Evolutionary conservation across 2,329 filamentous ascomycete genomes (phyloP), one percentile per base, ranked within the genome.

Genomic region (Aspergillus transmontanensis): DNA sequence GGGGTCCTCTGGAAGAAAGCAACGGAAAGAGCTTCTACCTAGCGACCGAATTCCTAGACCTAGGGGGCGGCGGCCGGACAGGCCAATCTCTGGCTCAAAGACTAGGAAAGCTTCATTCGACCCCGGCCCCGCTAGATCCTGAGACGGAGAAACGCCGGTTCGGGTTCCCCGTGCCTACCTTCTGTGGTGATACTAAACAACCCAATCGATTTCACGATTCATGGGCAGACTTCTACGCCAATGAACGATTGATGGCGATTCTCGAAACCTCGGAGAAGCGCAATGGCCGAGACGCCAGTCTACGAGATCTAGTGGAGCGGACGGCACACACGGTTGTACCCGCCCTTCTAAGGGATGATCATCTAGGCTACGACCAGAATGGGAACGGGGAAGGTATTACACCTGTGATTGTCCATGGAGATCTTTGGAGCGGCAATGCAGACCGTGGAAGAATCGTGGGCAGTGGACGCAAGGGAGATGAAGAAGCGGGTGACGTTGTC

Each of bases 381-480:
- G 79, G 80, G 0, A 67, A 73, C 1, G 84, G 85, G 4, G 80
- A 86, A 55, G 85, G 84, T 0, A 83, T 95, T 30, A 81, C 76
- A n/a, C 93, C 94, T 0, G 93, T 95, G 0, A 86, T 96, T 6
- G 83, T 97, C 0, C 94, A 98, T 73, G 94, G 94, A 0, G 94
- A 97, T 79, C 78, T 97, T n/a, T 97, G 94, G 94, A 91, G 88
- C 67, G 94, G 94, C 0, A 97, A 97, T 76, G 87, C 90, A 57
- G 87, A 87, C 12, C 78, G 81, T 4, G 93, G 90, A 0, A 82
- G 81, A 48, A 89, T 96, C 58, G 81, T 81, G 4, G 78, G 80
- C 0, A 78, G 67, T 48, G 70, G 67, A 30, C 32, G 68, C 6
- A 72, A 30, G 76, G 70, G 74, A 36, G 79, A 73, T 32, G 78